Evolutionary conservation across 768 basidiomycete genomes (phyloP).

Genomic region (Boletus rubropictus): DNA sequence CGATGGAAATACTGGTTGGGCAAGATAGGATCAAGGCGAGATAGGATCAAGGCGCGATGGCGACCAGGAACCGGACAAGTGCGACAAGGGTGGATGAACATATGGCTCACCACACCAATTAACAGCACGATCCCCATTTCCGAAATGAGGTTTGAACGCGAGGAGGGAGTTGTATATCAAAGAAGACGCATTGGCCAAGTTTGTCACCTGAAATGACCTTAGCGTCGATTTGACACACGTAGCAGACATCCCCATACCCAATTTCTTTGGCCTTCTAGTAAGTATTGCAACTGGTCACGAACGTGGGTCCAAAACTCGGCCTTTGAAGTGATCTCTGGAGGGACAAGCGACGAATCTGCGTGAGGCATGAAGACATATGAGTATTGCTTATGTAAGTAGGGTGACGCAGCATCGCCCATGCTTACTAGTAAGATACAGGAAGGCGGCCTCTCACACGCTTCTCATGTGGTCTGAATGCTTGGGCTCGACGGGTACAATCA

Average conservation of each 20-base stretch:
- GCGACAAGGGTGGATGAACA: slow-evolving; percentile 1
- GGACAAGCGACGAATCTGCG: slow-evolving; percentile 73
- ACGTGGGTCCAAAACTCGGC: slow-evolving; percentile 78
- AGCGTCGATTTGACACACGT: slow-evolving; percentile 2
- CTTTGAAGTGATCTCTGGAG: slow-evolving; percentile 65
- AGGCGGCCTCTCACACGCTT: slow-evolving; percentile 5
- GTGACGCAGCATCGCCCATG: not conserved
- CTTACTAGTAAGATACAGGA: not conserved
- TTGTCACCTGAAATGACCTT: slow-evolving; percentile 56
- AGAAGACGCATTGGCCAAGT: slow-evolving; percentile 78
- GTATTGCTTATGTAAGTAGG: slow-evolving; percentile 10
- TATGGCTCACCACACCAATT: slow-evolving; percentile 85
- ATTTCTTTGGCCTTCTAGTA: slow-evolving; percentile 64
- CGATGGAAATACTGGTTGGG: not conserved
- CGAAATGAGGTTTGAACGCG: slow-evolving; percentile 62
- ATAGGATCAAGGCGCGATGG: not conserved
- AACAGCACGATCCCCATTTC: slow-evolving; percentile 56
- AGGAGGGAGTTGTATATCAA: slow-evolving; percentile 74
- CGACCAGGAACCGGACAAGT: not conserved
- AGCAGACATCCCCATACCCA: slow-evolving; percentile 55
- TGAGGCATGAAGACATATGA: slow-evolving; percentile 60
- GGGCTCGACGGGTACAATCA: slow-evolving; percentile 20
- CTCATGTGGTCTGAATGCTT: slow-evolving; percentile 27
- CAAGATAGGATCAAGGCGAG: not conserved
- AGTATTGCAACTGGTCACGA: slow-evolving; percentile 48